Percentiles rank a stretch among this genome's conserved stretches.
Evolutionary conservation across 2,329 filamentous ascomycete genomes (phyloP).

Genomic region (Venturia carpophila): DNA sequence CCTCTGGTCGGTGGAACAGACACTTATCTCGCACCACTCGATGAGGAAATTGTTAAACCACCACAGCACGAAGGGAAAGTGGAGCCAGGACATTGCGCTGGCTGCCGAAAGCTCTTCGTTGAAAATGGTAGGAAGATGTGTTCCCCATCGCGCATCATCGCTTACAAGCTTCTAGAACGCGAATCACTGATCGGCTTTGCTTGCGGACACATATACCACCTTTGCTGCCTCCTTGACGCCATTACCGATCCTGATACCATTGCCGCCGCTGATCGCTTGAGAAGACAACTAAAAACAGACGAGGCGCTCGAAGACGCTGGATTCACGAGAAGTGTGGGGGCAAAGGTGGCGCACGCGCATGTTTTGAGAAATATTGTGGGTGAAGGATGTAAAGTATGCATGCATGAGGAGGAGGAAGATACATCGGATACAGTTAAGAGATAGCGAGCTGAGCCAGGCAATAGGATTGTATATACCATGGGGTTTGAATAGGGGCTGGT

Average conservation of each 20-base stretch:
- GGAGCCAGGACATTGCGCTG: conserved; percentile 34
- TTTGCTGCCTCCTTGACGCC: conserved; percentile 57
- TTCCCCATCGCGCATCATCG: too few species aligned
- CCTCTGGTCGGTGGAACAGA: background rate
- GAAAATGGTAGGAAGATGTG: conserved; percentile 29
- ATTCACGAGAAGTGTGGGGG: conserved; percentile 60
- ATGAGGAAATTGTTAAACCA: conserved; percentile 20
- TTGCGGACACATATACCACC: conserved; percentile 75
- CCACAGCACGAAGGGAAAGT: conserved; percentile 17
- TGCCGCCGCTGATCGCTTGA: conserved; percentile 36
- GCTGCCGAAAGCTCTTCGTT: conserved; percentile 32
- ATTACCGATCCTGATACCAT: conserved; percentile 38
- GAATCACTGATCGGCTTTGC: conserved; percentile 73
- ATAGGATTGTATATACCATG: background rate
- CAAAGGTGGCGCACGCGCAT: conserved; percentile 81
- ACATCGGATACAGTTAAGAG: background rate
- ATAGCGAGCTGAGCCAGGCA: background rate
- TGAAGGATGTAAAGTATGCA: conserved; percentile 57
- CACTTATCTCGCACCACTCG: conserved; percentile 3
- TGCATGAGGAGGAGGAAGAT: conserved; percentile 15
- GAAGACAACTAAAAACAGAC: conserved; percentile 31
- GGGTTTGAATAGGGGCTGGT: background rate
- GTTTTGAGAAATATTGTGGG: conserved; percentile 63
- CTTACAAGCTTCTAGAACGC: conserved; percentile 38
- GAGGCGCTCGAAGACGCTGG: conserved; percentile 37